phyloP scores from a whole-genome alignment of 192 early-diverging fungal species.

The Coemansia sp. region DNA sequence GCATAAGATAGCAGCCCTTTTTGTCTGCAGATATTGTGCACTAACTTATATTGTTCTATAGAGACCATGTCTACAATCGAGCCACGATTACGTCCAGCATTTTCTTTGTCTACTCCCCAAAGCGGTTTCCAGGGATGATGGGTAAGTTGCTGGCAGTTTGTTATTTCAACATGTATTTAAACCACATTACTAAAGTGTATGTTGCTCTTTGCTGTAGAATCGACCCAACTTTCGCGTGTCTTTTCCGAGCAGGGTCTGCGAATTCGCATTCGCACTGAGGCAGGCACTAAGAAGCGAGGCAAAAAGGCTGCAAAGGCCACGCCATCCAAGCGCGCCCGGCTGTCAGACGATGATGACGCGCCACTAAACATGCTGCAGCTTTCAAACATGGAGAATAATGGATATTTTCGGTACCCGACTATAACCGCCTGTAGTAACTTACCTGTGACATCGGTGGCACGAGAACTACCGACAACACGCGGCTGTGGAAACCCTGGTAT shows the following conservation, averaged over 20 bases:
- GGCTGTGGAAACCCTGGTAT: not conserved
- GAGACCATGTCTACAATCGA: constrained; percentile 33
- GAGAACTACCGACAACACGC: not conserved
- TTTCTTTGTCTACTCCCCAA: constrained; percentile 87
- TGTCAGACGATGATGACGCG: not conserved
- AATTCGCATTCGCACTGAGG: constrained; percentile 91
- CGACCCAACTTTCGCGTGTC: constrained; percentile 79
- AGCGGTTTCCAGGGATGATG: constrained; percentile 96
- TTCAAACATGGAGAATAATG: not conserved
- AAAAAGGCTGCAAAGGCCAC: constrained; percentile 10
- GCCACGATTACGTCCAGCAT: constrained; percentile 69
- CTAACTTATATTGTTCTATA: constrained; percentile 4
- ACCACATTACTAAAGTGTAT: not conserved
- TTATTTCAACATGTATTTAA: not conserved
- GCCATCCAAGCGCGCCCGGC: constrained; percentile 18
- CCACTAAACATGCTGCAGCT: not conserved
- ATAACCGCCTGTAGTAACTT: not conserved
- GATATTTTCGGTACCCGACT: not conserved
- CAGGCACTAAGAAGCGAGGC: constrained; percentile 54
- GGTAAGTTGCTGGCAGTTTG: constrained; percentile 18
- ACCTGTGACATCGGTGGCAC: not conserved
- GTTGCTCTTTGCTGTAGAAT: constrained; percentile 53
- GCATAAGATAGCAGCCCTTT: too few species aligned
- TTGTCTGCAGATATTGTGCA: too few species aligned
- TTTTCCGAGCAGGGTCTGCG: constrained; percentile 96